Conservation (phyloP, 2,329 filamentous ascomycete species). For the Colletotrichum lini region DNA sequence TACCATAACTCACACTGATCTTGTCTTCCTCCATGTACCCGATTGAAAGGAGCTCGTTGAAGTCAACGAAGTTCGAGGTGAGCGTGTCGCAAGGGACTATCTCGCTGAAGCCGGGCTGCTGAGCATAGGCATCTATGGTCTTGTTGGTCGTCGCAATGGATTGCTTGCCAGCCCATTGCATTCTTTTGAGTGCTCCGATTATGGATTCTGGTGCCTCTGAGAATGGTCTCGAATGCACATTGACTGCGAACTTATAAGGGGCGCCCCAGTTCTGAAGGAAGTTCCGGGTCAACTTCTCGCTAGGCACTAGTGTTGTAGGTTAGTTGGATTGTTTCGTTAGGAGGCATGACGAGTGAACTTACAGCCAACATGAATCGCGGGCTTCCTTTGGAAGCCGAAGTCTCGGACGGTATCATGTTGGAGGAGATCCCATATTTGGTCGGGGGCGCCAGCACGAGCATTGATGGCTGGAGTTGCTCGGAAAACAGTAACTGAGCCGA, state of each 20-base stretch:
- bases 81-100: conserved; percentile 43
- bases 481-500: conserved; percentile 70
- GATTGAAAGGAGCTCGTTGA: conserved; percentile 75
- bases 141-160: conserved; percentile 52
- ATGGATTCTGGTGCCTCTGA: conserved; percentile 63
- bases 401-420: conserved; percentile 53
- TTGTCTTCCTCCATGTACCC: conserved; percentile 73
- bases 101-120: background rate
- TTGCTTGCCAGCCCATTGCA: conserved; percentile 68
- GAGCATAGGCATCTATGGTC: conserved; percentile 33
- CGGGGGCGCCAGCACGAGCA: conserved; percentile 65
- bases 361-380: conserved; percentile 53
- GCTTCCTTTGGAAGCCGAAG: conserved; percentile 62
- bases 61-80: conserved; percentile 55
- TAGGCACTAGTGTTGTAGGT: conserved; percentile 49
- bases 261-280: conserved; percentile 73
- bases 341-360: conserved; percentile 43
- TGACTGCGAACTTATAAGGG: conserved; percentile 76
- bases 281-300: conserved; percentile 65
- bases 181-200: conserved; percentile 63
- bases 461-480: conserved; percentile 69
- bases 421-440: conserved; percentile 71
- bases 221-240: conserved; percentile 66
- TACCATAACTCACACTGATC: conserved; percentile 63
- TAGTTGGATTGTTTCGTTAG: conserved; percentile 42